Evolutionary conservation across 169 alveolate species (phyloP).

Genomic region (Plasmodium coatneyi): DNA sequence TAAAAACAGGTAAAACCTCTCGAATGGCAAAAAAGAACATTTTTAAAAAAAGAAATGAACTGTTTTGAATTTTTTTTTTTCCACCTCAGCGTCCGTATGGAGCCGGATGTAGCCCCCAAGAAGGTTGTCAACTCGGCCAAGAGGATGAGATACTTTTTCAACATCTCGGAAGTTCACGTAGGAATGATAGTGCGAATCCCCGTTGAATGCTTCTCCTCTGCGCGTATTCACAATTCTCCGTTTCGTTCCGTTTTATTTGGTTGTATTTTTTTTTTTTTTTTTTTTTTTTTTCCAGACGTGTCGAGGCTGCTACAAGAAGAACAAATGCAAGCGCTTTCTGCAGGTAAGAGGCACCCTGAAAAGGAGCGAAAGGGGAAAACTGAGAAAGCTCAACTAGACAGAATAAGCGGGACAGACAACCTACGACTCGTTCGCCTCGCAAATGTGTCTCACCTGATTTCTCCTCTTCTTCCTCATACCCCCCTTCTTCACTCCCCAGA

Average conservation of each 20-base stretch:
- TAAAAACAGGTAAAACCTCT: constrained; percentile 14
- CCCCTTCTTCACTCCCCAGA: not conserved
- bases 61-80: not conserved
- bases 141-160: constrained; percentile 68
- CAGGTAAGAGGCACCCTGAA: not conserved
- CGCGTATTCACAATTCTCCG: not conserved
- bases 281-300: constrained; percentile 32
- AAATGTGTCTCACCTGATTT: not conserved
- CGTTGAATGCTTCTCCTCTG: not conserved
- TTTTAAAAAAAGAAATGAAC: not conserved
- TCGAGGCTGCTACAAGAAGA: constrained; percentile 35
- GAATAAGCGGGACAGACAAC: not conserved
- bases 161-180: constrained; percentile 64
- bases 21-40: not conserved
- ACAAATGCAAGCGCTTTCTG: constrained; percentile 54
- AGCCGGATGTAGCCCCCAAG: constrained; percentile 60
- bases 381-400: not conserved
- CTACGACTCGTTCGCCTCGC: not conserved
- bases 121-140: constrained; percentile 58
- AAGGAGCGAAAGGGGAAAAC: not conserved
- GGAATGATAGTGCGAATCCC: not conserved
- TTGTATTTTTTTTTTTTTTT: constrained; percentile 1
- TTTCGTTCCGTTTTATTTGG: not conserved
- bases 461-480: not conserved
- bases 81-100: constrained; percentile 6